Evolutionary conservation across 192 early-diverging fungal genomes (phyloP), one percentile per base, ranked within the genome.

Genomic region (Coemansia sp.): DNA sequence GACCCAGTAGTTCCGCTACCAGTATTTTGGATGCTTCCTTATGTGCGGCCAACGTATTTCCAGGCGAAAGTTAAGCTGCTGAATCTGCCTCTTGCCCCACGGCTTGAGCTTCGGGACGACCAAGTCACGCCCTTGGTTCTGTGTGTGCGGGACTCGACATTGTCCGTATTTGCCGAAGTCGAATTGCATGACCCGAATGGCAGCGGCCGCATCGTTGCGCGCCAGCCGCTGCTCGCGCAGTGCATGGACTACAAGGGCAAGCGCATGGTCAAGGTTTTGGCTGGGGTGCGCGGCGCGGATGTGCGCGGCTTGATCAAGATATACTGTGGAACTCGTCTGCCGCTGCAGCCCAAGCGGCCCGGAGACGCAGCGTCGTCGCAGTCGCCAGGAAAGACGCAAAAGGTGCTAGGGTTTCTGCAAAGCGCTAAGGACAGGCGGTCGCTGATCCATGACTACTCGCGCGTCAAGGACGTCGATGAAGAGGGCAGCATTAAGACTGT

Each of bases 11-110:
- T 80, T 8, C 58, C 78, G 21, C 60, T 77, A 33, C 58, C 78
- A 8, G 62, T 66, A 4, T 80, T 77, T 58, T 80, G 78, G 78
- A 60, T 64, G 65, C 65, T 80, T n/a, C 78, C 78, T 5, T 80
- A 77, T 31, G 62, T 77, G 40, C 68, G 78, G 2, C 65, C 74
- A 1, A 50, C 53, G 10, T 80, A 66, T 56, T 80, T 80, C 50
- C 45, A 43, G 35, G 46, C 47, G 10, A 57, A 58, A 34, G 68
- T 76, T 21, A 70, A 71, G 58, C 67, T 80, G 33, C 68, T 76
- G 5, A 80, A 80, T 38, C 43, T 80, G 47, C 63, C 68, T 14
- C 65, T 56, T 17, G 53, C 63, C 0, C 68, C 78, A 17, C 61
- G 61, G 5, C 58, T 76, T 14, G 65, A 63, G 53, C 58, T 80